Conservation (phyloP, 495 filamentous ascomycete species). For the Wilcoxina mikolae region DNA sequence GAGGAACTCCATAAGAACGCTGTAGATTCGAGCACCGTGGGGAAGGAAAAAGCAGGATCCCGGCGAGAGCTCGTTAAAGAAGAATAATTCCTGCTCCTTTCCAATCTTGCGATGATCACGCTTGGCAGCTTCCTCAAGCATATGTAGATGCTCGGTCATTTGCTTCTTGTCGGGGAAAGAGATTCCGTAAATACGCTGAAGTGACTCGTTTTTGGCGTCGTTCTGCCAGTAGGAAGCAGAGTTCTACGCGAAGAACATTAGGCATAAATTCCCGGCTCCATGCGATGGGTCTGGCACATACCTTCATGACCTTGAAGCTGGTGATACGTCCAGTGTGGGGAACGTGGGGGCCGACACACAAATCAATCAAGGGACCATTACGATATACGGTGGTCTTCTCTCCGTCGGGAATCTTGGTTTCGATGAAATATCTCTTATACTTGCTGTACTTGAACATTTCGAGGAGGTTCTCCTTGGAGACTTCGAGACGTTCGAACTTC, state of each 20-base stretch:
- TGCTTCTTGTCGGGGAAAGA: slow-evolving; percentile 95
- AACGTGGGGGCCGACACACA: slow-evolving; percentile 73
- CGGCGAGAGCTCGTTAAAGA: slow-evolving; percentile 83
- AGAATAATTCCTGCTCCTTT: slow-evolving; percentile 89
- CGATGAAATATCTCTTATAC: slow-evolving; percentile 92
- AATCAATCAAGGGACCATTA: slow-evolving; percentile 63
- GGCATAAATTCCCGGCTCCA: background rate
- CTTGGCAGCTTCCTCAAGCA: slow-evolving; percentile 90
- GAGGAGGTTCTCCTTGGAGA: slow-evolving; percentile 75
- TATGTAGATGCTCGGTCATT: slow-evolving; percentile 78
- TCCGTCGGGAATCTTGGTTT: slow-evolving; percentile 75
- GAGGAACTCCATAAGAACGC: slow-evolving; percentile 65
- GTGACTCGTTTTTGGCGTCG: slow-evolving; percentile 76
- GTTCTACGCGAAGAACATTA: slow-evolving; percentile 41
- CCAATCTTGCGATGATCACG: slow-evolving; percentile 84
- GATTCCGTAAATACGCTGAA: slow-evolving; percentile 91
- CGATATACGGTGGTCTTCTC: slow-evolving; percentile 88
- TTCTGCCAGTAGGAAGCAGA: slow-evolving; percentile 95
- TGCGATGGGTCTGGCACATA: no score
- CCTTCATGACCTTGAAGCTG: slow-evolving; percentile 80
- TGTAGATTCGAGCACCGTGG: slow-evolving; percentile 82
- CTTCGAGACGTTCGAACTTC: slow-evolving; percentile 73
- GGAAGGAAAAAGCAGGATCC: slow-evolving; percentile 92
- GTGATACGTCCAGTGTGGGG: slow-evolving; percentile 86
- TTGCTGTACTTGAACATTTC: slow-evolving; percentile 96